Percentiles rank a stretch among this genome's conserved stretches.
Evolutionary conservation across 306 rosid genomes (phyloP).

Genomic region (Notholithocarpus densiflorus): DNA sequence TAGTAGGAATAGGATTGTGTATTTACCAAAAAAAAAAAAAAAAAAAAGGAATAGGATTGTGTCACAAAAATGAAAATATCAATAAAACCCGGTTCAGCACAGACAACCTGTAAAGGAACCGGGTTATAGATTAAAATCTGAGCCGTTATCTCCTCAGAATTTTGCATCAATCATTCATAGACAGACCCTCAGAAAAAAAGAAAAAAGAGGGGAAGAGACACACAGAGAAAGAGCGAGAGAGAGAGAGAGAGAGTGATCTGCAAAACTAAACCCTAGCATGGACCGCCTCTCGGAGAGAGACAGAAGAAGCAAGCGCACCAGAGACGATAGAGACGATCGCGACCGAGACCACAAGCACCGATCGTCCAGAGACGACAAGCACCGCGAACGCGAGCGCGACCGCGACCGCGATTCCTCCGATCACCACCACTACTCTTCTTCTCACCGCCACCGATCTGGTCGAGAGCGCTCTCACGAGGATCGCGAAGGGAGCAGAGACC

Average conservation of each 20-base stretch:
- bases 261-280: conserved; percentile 55
- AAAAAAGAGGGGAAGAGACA: background rate
- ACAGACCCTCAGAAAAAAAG: too few relatives aligned
- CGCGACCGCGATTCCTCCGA: conserved; percentile 40
- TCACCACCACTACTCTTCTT: conserved; percentile 25
- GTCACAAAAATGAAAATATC: too few relatives aligned
- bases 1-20: too few relatives aligned
- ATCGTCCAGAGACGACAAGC: conserved; percentile 22
- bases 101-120: too few relatives aligned
- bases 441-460: conserved; percentile 50
- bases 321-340: conserved; percentile 48
- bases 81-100: too few relatives aligned
- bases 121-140: too few relatives aligned
- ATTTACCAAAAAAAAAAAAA: too few relatives aligned
- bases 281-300: conserved; percentile 48
- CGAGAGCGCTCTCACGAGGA: conserved; percentile 44
- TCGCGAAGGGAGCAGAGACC: conserved; percentile 19
- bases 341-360: conserved; percentile 15
- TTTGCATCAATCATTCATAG: too few relatives aligned
- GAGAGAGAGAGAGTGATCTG: background rate
- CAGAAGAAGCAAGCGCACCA: conserved; percentile 48
- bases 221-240: background rate
- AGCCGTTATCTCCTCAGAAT: too few relatives aligned
- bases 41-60: too few relatives aligned
- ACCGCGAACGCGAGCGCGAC: conserved; percentile 6